Evolutionary conservation across 129 eudicot species (phyloP), one percentile per base, ranked within the genome.

Genomic region (Artemisia tridentata): DNA sequence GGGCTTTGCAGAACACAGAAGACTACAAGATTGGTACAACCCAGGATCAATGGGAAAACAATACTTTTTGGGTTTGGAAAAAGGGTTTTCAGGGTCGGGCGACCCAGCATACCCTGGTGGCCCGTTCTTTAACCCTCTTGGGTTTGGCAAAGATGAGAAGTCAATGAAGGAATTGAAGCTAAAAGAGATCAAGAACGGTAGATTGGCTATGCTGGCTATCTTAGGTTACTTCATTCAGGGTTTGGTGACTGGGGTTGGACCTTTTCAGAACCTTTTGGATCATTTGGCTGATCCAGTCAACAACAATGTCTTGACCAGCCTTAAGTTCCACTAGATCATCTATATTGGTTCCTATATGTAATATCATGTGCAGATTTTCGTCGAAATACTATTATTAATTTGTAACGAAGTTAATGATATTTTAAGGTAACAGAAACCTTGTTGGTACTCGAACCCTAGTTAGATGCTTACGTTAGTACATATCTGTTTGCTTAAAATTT

Each of bases 31-130:
- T 81, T 93, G 97, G 99, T 76, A 73, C 69, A 93, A 90, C 25
- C 99, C 99, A 1, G 99, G 99, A 4, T 93, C 97, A 55, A 93
- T 93, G 99, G 87, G 99, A 16, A 93, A 93, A 57, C 97, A 90
- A 75, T 87, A 90, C 82, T 90, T 93, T 78, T 79, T 93, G 86
- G 99, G 99, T 2, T 63, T 93, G 45, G 99, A 93, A 73, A 93
- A 93, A 80, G 86, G 81, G 23, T 50, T 93, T 17, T 75, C 82
- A 1, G 99, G 99, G 58, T 90, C 99, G 1, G 97, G 99, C 11
- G 86, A 92, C 47, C 98, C 98, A 1, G 95, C 98, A 0, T 92
- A 93, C 91, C 99, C 99, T 0, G 96, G 99, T n/a, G 99, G 97
- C 20, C 97, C 97, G n/a, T 81, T 93, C 54, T 93, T 93, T 57